Base-by-base conservation (phyloP, 2,329 filamentous ascomycete species). In the Aaosphaeria pasadenensis region DNA sequence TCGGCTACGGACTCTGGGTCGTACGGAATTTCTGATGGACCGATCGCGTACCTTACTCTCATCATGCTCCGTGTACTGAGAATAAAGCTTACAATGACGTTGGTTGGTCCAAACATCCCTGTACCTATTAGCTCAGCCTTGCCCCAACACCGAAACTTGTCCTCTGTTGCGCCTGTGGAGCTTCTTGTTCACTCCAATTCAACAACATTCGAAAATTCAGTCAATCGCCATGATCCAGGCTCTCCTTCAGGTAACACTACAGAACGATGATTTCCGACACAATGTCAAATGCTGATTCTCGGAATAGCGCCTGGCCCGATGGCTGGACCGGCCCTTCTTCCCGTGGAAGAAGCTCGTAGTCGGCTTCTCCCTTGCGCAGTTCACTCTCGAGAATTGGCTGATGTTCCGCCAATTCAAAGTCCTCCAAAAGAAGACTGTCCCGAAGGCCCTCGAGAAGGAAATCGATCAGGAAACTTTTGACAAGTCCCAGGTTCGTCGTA, bases 281-380 rank as follows among this genome's bases (percentile, higher is more conserved):
- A 11, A 11, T 41, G 11, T 41, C 39, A 11, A 24, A 41, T 28
- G 39, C 33, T 41, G 11, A 11, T 24, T 11, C 17, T 9, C 3
- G 17, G 6, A 11, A 28, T 40, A 83, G 78, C 77, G 82, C 77
- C 85, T 97, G 59, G 89, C 90, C 67, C 84, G 83, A 71, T 85
- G 88, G 72, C 86, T 97, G 63, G 94, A 99, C 77, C 85, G 89
- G 66, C 91, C 92, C 49, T 79, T 89, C 66, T 96, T 97, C 77
- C 92, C 94, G 47, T 99, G 94, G 94, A 99, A 96, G 83, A 88
- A 85, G 70, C 84, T 99, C 62, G 91, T 99, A 63, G 82, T 97
- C 60, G 89, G 91, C 63, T 99, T 99, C 77, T 95, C 91, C 30
- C 71, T 97, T 62, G 90, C 88, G 52, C 90, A 99, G 70, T 97